Conservation (phyloP, 148 eudicot species). For the Persicaria tinctoria region DNA sequence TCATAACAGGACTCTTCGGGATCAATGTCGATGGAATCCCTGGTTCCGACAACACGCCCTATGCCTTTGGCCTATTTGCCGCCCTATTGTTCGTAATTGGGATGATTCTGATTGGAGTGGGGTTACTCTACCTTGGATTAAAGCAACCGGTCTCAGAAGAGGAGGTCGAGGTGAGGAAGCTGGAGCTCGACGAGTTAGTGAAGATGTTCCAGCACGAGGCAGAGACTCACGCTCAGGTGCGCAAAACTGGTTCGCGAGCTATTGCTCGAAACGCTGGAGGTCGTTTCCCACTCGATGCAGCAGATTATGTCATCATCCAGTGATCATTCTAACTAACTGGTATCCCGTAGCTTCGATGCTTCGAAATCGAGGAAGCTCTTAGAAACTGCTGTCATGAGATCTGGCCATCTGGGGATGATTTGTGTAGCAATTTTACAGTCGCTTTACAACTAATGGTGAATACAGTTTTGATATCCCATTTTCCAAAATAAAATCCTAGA, state of each 20-base stretch:
- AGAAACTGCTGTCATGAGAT: neutral
- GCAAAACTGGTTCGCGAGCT: slow-evolving; percentile 34
- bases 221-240: slow-evolving; percentile 90
- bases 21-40: slow-evolving; percentile 95
- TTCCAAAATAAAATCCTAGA: no score
- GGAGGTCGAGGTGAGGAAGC: slow-evolving; percentile 67
- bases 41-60: slow-evolving; percentile 64
- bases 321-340: slow-evolving; percentile 14
- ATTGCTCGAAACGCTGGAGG: slow-evolving; percentile 43
- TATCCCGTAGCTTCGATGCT: neutral
- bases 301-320: slow-evolving; percentile 52
- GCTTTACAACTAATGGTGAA: neutral
- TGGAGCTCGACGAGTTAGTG: slow-evolving; percentile 83
- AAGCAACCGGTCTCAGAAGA: slow-evolving; percentile 62
- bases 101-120: slow-evolving; percentile 46
- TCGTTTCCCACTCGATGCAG: slow-evolving; percentile 25
- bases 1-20: slow-evolving; percentile 85
- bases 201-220: slow-evolving; percentile 96
- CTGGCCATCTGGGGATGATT: neutral
- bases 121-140: slow-evolving; percentile 67
- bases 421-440: neutral
- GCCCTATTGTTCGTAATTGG: slow-evolving; percentile 54
- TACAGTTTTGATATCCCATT: neutral
- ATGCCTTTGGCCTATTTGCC: slow-evolving; percentile 72
- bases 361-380: neutral